Evolutionary conservation across 1,284 basidiomycete genomes (phyloP), one percentile per base, ranked within the genome.

Genomic region (Cutaneotrichosporon spelunceum): DNA sequence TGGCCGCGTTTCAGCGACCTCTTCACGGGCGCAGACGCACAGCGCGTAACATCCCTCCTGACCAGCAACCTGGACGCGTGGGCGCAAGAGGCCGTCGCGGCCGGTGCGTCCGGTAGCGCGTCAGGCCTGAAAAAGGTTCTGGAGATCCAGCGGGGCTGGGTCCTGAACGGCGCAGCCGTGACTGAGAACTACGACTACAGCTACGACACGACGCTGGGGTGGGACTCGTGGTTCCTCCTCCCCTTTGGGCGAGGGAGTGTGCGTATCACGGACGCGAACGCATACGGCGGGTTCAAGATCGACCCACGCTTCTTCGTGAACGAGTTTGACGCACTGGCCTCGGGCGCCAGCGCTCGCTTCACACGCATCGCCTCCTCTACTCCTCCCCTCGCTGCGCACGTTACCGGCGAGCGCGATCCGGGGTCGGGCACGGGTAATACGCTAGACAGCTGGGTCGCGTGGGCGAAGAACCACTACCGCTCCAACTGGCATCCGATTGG

Each of bases 401-500:
- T 77, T 50, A 68, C 68, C 0, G 68, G 70, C 21, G 80, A 81
- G 66, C 68, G 65, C 16, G 63, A 66, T 2, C 80, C 81, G 2
- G 79, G 78, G 2, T 66, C 63, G 33, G 59, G 53, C 4, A 70
- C 73, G 3, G 62, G 73, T 30, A 68, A 67, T 5, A 62, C 61
- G 14, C 47, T 72, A n/a, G 76, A 79, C 9, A 55, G 65, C 16
- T 82, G 81, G 81, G 62, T 63, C n/a, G 61, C 55, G 1, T 81
- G 78, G 78, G 69, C 72, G 34, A 59, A 68, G 39, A 44, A 63
- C 24, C 74, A 63, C 59, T 77, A 63, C 62, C 63, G 70, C 47
- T 72, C 62, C 56, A 71, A 69, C 67, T 75, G 66, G 65, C 78
- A 78, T 72, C 86, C 85, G 5, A 80, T 87, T 49, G 86, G 83